These are phyloP conservation scores for Leptographium galeiforme DNA, from an alignment of 2,329 filamentous ascomycete genomes.

Conservation along the genomic window DNA sequence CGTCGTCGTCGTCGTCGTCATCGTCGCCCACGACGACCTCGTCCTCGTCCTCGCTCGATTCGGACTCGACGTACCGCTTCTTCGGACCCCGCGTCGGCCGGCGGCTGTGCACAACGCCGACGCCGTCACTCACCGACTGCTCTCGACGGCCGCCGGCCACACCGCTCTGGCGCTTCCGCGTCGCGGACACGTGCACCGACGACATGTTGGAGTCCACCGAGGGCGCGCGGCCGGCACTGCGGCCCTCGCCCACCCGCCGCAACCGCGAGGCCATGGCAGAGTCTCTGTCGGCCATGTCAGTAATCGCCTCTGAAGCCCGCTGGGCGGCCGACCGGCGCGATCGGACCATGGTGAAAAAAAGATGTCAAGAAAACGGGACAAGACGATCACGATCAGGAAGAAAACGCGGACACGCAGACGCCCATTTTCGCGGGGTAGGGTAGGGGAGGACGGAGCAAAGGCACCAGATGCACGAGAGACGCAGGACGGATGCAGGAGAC, in stretches of 20 bases:
- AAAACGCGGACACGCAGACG: too few species aligned
- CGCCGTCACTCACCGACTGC: slow-evolving; percentile 30
- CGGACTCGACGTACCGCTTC: slow-evolving; percentile 47
- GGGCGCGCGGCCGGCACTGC: slow-evolving; percentile 24
- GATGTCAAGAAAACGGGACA: background rate
- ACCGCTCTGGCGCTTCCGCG: slow-evolving; percentile 8
- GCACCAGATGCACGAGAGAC: too few species aligned
- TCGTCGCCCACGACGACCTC: slow-evolving; percentile 1
- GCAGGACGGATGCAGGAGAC: too few species aligned
- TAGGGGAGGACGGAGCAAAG: too few species aligned
- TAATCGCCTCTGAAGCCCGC: slow-evolving; percentile 30
- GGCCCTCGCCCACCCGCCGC: slow-evolving; percentile 33
- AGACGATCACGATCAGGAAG: background rate
- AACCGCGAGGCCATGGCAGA: slow-evolving; percentile 34
- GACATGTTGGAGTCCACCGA: slow-evolving; percentile 18
- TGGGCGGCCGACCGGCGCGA: slow-evolving; percentile 34
- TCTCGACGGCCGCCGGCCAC: slow-evolving; percentile 18
- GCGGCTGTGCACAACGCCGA: slow-evolving; percentile 36
- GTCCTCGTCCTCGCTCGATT: slow-evolving; percentile 17
- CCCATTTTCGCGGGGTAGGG: too few species aligned
- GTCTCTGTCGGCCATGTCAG: slow-evolving; percentile 38
- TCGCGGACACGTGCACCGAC: slow-evolving; percentile 3
- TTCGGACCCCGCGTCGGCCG: slow-evolving; percentile 37
- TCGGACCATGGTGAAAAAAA: slow-evolving; percentile 27
- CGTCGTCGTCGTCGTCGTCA: slow-evolving; percentile 4